Evolutionary conservation across 345 rosid species (phyloP).

Genomic region (Murraya koenigii): DNA sequence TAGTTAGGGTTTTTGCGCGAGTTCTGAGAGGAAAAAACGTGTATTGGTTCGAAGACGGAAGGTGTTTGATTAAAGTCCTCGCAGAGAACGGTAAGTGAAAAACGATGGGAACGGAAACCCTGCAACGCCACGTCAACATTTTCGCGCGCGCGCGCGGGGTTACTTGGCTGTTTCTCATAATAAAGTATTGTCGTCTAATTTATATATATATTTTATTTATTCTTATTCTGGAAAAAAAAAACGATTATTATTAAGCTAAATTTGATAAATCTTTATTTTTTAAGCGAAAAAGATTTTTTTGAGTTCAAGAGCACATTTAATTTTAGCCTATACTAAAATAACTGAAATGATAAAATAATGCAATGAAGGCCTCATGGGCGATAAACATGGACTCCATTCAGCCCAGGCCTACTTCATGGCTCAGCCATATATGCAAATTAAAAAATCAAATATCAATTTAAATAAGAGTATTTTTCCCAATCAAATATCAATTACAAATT

Average conservation of each 20-base stretch:
- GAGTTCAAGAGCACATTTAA: background rate
- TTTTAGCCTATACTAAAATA: too few species aligned
- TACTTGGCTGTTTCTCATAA: background rate
- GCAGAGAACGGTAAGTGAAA: constrained; percentile 28
- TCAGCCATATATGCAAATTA: too few species aligned
- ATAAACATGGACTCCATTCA: background rate
- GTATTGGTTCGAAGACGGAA: constrained; percentile 31
- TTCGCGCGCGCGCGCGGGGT: constrained; percentile 11
- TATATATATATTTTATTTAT: background rate
- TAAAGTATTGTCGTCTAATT: background rate
- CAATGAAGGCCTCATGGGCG: background rate
- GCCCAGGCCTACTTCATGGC: background rate
- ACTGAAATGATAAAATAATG: background rate
- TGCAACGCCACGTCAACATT: constrained; percentile 30
- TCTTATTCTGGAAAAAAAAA: background rate
- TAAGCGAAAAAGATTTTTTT: background rate
- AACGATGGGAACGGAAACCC: constrained; percentile 5
- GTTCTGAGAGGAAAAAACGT: constrained; percentile 15
- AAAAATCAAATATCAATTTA: too few species aligned
- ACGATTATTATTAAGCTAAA: background rate
- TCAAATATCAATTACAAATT: too few species aligned
- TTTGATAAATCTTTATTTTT: too few species aligned
- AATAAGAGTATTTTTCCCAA: too few species aligned
- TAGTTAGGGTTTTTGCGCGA: constrained; percentile 9
- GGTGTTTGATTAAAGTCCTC: constrained; percentile 70